Evolutionary conservation across 2,329 filamentous ascomycete species (phyloP).

Genomic region (Capronia americana): DNA sequence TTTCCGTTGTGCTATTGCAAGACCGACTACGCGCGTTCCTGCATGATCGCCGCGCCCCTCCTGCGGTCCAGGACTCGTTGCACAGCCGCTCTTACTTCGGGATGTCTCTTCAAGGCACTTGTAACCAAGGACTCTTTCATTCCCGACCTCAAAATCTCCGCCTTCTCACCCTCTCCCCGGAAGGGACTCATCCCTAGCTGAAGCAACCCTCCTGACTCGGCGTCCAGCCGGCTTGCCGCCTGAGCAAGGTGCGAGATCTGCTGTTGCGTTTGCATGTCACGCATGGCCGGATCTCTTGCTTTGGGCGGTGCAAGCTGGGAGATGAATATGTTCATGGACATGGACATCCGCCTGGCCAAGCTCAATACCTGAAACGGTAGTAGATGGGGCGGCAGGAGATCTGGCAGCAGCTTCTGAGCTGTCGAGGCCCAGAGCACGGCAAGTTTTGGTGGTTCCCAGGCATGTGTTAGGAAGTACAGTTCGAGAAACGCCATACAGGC

Average conservation of each 20-base stretch:
- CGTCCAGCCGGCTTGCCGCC: conserved; percentile 65
- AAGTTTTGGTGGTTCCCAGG: conserved; percentile 32
- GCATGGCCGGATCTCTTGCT: conserved; percentile 43
- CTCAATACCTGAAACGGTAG: conserved; percentile 85
- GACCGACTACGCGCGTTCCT: conserved; percentile 14
- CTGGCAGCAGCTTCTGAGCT: conserved; percentile 36
- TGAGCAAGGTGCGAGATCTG: conserved; percentile 72
- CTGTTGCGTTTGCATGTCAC: conserved; percentile 60
- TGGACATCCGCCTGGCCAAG: conserved; percentile 74
- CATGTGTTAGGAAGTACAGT: conserved; percentile 61
- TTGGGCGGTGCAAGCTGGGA: conserved; percentile 74
- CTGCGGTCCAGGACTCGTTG: conserved; percentile 57
- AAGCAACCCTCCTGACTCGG: conserved; percentile 73
- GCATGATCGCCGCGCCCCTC: conserved; percentile 26
- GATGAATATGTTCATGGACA: conserved; percentile 83
- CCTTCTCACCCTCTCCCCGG: conserved; percentile 70
- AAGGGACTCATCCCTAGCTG: conserved; percentile 83
- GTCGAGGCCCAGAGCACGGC: conserved; percentile 27
- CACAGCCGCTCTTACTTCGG: conserved; percentile 81
- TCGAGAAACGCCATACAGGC: conserved; percentile 63
- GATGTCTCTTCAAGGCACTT: conserved; percentile 79
- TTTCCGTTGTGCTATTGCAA: background rate
- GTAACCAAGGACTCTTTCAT: conserved; percentile 88
- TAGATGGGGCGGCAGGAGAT: conserved; percentile 55
- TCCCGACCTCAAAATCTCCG: conserved; percentile 69